Conservation (phyloP, 78 protist species). For the Cavenderia fasciculata region DNA sequence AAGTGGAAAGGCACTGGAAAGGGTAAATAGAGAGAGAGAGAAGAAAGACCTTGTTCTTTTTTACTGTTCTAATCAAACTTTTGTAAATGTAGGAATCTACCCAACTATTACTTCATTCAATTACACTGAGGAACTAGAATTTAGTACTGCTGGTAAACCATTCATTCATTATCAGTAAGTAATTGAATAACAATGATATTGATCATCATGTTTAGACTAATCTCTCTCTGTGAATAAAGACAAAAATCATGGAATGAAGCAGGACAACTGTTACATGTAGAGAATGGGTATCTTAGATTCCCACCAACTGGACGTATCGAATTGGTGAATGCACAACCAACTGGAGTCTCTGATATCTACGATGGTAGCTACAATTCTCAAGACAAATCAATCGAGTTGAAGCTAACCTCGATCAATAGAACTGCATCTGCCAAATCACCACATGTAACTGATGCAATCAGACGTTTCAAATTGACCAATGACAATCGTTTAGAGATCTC, state of each 20-base stretch:
- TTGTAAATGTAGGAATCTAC: conserved; percentile 41
- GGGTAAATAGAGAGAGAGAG: too few species aligned
- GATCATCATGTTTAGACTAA: not conserved
- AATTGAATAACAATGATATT: not conserved
- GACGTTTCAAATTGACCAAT: conserved; percentile 8
- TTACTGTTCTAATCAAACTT: too few species aligned
- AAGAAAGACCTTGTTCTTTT: too few species aligned
- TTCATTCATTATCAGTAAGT: conserved; percentile 17
- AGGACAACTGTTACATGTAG: conserved; percentile 34
- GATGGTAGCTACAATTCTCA: conserved; percentile 8
- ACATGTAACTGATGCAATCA: conserved; percentile 10
- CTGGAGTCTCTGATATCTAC: conserved; percentile 41
- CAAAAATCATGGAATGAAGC: conserved; percentile 27
- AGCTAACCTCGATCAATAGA: conserved; percentile 17
- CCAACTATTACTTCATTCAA: conserved; percentile 57
- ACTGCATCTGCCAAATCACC: conserved; percentile 58
- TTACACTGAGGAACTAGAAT: conserved; percentile 31
- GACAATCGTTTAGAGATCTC: not conserved
- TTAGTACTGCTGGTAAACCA: conserved; percentile 49
- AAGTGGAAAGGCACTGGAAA: not conserved
- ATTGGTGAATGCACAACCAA: conserved; percentile 2
- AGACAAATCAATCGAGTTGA: not conserved
- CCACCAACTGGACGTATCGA: conserved; percentile 54
- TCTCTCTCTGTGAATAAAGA: not conserved
- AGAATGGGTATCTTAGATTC: conserved; percentile 39